Percentiles rank a stretch among this genome's conserved stretches.
Evolutionary conservation across 2,329 filamentous ascomycete species (phyloP).

Genomic region (Cercospora nicotianae): DNA sequence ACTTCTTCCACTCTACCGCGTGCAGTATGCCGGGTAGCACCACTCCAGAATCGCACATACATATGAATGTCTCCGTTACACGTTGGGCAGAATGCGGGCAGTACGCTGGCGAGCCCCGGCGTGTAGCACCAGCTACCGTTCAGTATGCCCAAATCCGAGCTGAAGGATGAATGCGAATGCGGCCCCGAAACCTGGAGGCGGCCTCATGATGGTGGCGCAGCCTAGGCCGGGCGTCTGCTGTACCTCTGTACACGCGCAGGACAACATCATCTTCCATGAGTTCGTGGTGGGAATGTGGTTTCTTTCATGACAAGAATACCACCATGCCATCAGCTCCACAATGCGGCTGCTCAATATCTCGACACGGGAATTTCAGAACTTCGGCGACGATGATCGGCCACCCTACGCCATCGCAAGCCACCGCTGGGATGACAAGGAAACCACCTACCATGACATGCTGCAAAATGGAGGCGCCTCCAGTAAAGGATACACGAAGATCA

Average conservation of each 20-base stretch:
- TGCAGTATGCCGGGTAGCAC: not conserved
- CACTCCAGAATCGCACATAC: not conserved
- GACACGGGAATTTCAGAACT: constrained; percentile 5
- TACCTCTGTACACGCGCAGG: not conserved
- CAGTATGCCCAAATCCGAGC: not conserved
- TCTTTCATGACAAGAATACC: not conserved
- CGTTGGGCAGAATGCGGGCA: not conserved
- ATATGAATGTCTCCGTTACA: not conserved
- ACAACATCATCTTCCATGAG: not conserved
- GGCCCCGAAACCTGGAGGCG: not conserved
- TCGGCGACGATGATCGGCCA: not conserved
- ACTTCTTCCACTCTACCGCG: not conserved
- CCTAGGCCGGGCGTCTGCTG: not conserved
- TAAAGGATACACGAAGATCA: not conserved
- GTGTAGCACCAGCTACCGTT: not conserved
- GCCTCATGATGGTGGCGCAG: not conserved
- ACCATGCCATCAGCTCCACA: not conserved
- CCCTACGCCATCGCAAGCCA: constrained; percentile 5
- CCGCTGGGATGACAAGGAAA: constrained; percentile 7
- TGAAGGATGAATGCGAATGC: not conserved
- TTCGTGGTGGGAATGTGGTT: not conserved
- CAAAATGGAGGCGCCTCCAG: not conserved
- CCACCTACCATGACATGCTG: not conserved
- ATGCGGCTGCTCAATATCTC: constrained; percentile 16
- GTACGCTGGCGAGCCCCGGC: not conserved